Percentiles rank a stretch among this genome's conserved stretches.
Evolutionary conservation across 306 rosid genomes (phyloP).

Genomic region (Vigna radiata): DNA sequence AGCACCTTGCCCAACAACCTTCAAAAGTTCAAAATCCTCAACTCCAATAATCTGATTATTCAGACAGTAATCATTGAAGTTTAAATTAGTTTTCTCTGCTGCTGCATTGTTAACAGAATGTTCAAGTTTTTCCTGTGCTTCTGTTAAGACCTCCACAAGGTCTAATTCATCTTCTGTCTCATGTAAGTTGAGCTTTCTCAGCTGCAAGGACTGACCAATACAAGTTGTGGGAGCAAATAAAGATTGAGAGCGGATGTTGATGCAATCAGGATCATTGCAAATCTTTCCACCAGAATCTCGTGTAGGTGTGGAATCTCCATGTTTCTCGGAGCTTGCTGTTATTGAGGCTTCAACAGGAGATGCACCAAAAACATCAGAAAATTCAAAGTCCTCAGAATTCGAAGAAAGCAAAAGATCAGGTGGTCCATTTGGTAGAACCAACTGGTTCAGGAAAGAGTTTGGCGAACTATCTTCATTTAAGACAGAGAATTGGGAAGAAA

Average conservation of each 20-base stretch:
- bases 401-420: conserved; percentile 47
- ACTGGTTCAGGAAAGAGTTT: conserved; percentile 54
- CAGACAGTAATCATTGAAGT: conserved; percentile 26
- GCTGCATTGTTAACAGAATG: conserved; percentile 15
- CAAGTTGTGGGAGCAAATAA: conserved; percentile 57
- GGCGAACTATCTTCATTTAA: conserved; percentile 46
- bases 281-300: conserved; percentile 52
- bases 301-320: conserved; percentile 28
- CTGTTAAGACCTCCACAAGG: conserved; percentile 40
- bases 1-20: conserved; percentile 87
- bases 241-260: conserved; percentile 65
- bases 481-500: conserved; percentile 62
- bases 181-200: conserved; percentile 59
- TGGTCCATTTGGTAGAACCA: conserved; percentile 53
- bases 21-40: conserved; percentile 80
- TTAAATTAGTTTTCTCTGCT: conserved; percentile 33
- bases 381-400: conserved; percentile 62
- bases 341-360: conserved; percentile 50
- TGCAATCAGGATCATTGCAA: conserved; percentile 56
- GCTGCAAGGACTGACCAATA: conserved; percentile 55
- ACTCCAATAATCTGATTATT: conserved; percentile 58
- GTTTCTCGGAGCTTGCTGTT: conserved; percentile 48
- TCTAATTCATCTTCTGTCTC: conserved; percentile 62
- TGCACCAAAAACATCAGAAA: conserved; percentile 80
- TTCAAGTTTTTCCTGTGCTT: conserved; percentile 46